Evolutionary conservation across 768 basidiomycete species (phyloP).

Genomic region (Kwoniella bestiolae): DNA sequence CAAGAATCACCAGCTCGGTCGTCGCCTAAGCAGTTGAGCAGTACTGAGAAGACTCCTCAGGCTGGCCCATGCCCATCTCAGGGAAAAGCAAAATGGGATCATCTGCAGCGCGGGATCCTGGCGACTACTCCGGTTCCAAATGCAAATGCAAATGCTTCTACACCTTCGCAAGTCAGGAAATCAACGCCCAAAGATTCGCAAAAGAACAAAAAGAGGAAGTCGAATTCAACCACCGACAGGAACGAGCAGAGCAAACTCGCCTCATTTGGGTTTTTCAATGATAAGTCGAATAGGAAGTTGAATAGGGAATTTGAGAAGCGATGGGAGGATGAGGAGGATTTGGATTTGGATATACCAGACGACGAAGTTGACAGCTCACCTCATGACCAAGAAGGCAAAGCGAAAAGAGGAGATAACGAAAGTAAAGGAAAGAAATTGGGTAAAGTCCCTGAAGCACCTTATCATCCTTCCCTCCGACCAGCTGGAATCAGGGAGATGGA

Average conservation of each 20-base stretch:
- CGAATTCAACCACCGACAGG: not conserved
- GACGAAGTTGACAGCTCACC: constrained; percentile 1
- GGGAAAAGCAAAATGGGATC: constrained; percentile 26
- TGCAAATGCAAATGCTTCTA: not conserved
- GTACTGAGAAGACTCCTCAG: too few species aligned
- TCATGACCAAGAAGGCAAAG: not conserved
- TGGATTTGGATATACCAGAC: constrained; percentile 21
- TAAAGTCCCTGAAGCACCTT: constrained; percentile 40
- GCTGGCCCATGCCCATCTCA: too few species aligned
- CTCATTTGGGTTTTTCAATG: constrained; percentile 41
- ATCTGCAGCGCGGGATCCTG: constrained; percentile 12
- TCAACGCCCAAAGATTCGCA: not conserved
- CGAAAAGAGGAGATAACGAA: not conserved
- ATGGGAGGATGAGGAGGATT: constrained; percentile 44
- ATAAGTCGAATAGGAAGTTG: constrained; percentile 10
- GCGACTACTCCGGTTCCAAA: not conserved
- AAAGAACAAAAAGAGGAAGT: constrained; percentile 20
- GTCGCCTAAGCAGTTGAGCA: not conserved
- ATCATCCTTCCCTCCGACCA: constrained; percentile 38
- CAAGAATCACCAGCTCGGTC: not conserved
- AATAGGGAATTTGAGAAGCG: constrained; percentile 27
- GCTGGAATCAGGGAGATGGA: constrained; percentile 40
- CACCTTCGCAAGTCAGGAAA: not conserved
- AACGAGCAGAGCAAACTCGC: constrained; percentile 35
- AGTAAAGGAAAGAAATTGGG: not conserved